Evolutionary conservation across 257 asterid species (phyloP).

Genomic region (Nicotiana sylvestris): DNA sequence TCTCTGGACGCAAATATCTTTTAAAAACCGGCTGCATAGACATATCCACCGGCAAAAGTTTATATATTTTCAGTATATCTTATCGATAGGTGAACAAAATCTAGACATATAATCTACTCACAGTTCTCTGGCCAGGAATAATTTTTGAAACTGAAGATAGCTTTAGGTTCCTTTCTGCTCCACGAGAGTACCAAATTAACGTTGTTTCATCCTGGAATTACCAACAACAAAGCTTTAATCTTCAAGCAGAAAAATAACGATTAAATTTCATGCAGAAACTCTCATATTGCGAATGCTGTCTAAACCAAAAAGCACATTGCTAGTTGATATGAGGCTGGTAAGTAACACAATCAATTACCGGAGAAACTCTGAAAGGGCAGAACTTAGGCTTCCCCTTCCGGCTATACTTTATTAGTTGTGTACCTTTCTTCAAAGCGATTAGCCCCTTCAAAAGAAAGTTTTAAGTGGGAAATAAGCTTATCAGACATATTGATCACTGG

Average conservation of each 20-base stretch:
- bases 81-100: not conserved
- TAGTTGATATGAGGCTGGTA: not conserved
- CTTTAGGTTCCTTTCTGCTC: constrained; percentile 75
- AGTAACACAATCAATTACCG: constrained; percentile 47
- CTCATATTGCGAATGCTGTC: not conserved
- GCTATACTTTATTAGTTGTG: constrained; percentile 91
- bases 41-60: constrained; percentile 12
- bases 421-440: constrained; percentile 85
- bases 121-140: constrained; percentile 97
- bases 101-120: constrained; percentile 40
- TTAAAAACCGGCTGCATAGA: constrained; percentile 78
- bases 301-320: not conserved
- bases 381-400: constrained; percentile 96
- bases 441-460: constrained; percentile 52
- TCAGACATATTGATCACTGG: not conserved
- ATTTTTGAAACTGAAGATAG: constrained; percentile 75
- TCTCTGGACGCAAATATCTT: constrained; percentile 94
- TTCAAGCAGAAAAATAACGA: not conserved
- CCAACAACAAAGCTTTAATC: constrained; percentile 1
- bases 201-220: constrained; percentile 82
- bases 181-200: constrained; percentile 81
- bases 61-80: not conserved
- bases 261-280: not conserved
- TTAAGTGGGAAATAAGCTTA: not conserved
- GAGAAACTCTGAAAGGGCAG: constrained; percentile 85